phyloP scores from a whole-genome alignment of 2,329 filamentous ascomycete species.

The Juglanconis sp. region DNA sequence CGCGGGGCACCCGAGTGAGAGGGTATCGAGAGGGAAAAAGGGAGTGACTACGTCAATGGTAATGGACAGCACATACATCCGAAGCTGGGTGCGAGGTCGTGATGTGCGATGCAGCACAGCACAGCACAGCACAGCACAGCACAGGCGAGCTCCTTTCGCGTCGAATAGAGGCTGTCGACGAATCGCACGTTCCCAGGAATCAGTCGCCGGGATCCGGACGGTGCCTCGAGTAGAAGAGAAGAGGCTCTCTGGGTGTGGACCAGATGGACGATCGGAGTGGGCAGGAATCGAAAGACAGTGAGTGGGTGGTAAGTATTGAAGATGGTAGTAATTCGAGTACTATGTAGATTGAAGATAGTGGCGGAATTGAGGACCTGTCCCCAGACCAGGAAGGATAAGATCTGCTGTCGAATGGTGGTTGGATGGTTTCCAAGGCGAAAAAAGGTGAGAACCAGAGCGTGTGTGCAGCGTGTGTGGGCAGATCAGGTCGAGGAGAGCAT shows the following conservation, averaged over 20 bases:
- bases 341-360: slow-evolving; percentile 3
- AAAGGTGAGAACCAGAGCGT: slow-evolving; percentile 4
- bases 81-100: neutral
- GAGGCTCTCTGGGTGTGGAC: no score
- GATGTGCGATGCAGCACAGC: neutral
- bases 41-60: neutral
- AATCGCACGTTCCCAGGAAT: no score
- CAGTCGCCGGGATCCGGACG: no score
- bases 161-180: neutral
- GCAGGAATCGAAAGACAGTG: neutral
- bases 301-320: neutral
- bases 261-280: no score
- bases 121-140: neutral
- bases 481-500: slow-evolving; percentile 8
- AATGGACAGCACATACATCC: slow-evolving; percentile 5
- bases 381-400: slow-evolving; percentile 17
- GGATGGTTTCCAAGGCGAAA: neutral
- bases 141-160: neutral
- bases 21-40: neutral
- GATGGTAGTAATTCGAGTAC: neutral
- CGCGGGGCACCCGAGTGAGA: neutral
- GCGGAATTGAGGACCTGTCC: slow-evolving; percentile 18
- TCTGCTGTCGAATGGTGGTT: slow-evolving; percentile 16
- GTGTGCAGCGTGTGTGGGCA: neutral
- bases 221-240: no score